These are phyloP conservation scores for Mycena pura DNA, from an alignment of 768 basidiomycete species.

Conservation along the genomic window DNA sequence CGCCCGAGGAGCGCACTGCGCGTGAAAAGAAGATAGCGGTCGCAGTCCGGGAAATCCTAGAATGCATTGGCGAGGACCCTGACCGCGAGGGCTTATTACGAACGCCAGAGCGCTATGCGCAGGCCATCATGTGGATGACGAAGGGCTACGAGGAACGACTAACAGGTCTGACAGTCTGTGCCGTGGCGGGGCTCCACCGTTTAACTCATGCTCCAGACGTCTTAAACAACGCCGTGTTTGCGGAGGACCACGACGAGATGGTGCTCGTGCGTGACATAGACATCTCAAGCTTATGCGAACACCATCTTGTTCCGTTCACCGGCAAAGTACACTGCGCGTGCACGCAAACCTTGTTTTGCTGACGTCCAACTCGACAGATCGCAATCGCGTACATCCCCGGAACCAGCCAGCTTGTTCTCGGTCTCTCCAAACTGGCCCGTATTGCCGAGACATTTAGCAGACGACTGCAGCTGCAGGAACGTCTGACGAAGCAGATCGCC, in stretches of 20 bases:
- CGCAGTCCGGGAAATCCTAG: conserved; percentile 91
- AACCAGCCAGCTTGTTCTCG: conserved; percentile 85
- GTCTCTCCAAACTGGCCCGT: conserved; percentile 93
- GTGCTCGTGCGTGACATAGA: conserved; percentile 98
- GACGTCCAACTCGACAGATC: conserved; percentile 62
- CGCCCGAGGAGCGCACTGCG: conserved; percentile 70
- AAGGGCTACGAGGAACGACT: conserved; percentile 96
- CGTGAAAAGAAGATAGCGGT: conserved; percentile 79
- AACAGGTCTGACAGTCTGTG: conserved; percentile 59
- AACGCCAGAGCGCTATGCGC: conserved; percentile 95
- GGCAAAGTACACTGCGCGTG: conserved; percentile 74
- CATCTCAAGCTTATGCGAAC: conserved; percentile 96
- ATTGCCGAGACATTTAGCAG: conserved; percentile 98
- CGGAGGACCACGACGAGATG: conserved; percentile 99
- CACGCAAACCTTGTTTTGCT: conserved; percentile 30
- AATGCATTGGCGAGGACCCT: conserved; percentile 98
- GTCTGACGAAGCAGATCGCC: conserved; percentile 96
- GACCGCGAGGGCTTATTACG: conserved; percentile 89
- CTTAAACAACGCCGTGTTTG: conserved; percentile 97
- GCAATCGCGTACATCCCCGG: conserved; percentile 95
- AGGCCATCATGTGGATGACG: conserved; percentile 99
- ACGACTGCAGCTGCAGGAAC: conserved; percentile 96
- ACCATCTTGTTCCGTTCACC: conserved; percentile 97
- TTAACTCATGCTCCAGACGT: conserved; percentile 66
- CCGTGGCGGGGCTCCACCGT: conserved; percentile 8